Conservation (phyloP, 352 stramenopile species). For the Pythium sukuiense region DNA sequence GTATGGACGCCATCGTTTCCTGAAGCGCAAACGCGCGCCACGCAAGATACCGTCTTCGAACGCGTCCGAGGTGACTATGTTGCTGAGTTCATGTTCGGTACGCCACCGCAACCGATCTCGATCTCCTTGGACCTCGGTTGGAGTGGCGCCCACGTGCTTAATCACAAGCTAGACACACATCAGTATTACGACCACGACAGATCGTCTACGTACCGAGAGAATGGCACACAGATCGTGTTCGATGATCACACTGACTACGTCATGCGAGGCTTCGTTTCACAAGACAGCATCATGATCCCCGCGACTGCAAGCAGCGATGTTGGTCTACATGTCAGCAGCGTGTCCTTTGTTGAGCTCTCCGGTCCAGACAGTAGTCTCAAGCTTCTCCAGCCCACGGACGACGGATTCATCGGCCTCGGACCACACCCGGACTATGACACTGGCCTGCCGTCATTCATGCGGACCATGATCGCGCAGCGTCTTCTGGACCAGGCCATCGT, state of each 20-base stretch:
- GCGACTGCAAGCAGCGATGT: neutral
- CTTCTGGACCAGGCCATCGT: conserved; percentile 2
- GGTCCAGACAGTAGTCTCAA: neutral
- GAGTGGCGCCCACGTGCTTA: neutral
- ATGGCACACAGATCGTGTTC: conserved; percentile 1
- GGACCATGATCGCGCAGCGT: neutral
- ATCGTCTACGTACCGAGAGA: conserved; percentile 4
- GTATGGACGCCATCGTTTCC: conserved; percentile 2
- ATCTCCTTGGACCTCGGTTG: neutral
- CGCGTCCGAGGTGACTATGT: neutral
- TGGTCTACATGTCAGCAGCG: neutral
- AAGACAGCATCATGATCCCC: neutral
- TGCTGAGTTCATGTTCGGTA: neutral
- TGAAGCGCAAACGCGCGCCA: neutral
- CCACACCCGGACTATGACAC: neutral
- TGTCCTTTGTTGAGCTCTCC: neutral
- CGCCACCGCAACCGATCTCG: neutral
- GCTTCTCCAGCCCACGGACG: neutral
- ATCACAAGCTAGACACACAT: neutral
- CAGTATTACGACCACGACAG: conserved; percentile 8
- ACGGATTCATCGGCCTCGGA: neutral
- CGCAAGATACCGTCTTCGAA: neutral
- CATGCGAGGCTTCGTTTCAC: neutral
- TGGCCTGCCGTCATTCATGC: neutral
- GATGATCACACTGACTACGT: neutral